Percentiles rank a stretch among this genome's conserved stretches.
Conservation (phyloP, 345 rosid genomes). For the Eucalyptus victrix region DNA sequence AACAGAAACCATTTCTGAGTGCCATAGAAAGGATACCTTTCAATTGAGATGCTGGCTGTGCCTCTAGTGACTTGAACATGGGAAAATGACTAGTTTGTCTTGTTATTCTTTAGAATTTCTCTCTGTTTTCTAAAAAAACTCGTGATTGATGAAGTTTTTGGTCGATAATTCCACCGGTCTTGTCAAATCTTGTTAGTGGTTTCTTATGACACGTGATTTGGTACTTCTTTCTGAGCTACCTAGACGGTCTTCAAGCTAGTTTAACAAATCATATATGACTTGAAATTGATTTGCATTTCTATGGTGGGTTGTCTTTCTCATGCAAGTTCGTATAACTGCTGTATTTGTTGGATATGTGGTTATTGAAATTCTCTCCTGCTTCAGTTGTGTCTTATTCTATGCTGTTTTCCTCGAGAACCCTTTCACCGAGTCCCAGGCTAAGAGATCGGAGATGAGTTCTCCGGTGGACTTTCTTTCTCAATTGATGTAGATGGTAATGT, state of each 20-base stretch:
- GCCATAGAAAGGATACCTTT: background rate
- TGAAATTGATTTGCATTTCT: background rate
- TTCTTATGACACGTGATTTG: background rate
- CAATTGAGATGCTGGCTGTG: background rate
- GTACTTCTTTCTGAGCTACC: background rate
- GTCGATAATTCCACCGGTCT: background rate
- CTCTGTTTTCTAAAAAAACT: background rate
- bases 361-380: background rate
- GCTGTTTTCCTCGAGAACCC: background rate
- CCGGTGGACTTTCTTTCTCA: background rate
- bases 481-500: background rate
- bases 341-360: background rate
- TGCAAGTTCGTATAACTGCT: background rate
- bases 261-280: background rate
- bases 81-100: background rate
- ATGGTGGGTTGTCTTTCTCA: background rate
- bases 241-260: background rate
- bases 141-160: background rate
- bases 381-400: background rate
- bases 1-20: background rate
- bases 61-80: background rate
- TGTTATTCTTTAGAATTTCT: background rate
- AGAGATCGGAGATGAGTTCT: background rate
- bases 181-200: background rate
- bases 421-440: background rate